Evolutionary conservation across 441 rosid species (phyloP).

Genomic region (Syzygium syzygioides): DNA sequence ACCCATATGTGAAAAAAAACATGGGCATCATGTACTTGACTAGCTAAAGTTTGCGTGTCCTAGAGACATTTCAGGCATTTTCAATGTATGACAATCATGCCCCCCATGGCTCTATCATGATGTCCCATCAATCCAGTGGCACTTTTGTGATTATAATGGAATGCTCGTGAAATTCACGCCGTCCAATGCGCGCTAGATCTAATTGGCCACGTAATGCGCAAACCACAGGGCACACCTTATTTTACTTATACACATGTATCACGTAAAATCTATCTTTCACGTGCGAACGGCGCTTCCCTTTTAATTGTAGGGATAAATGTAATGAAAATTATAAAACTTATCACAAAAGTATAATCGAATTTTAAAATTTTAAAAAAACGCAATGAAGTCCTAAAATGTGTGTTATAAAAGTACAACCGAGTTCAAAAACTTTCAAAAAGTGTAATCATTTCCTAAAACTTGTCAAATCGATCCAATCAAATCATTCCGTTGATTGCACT

Average conservation of each 20-base stretch:
- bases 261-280: neutral
- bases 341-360: no score
- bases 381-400: no score
- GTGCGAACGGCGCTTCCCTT: neutral
- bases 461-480: no score
- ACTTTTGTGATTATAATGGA: neutral
- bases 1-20: neutral
- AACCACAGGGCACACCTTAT: neutral
- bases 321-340: no score
- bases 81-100: neutral
- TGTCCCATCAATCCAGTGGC: neutral
- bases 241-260: neutral
- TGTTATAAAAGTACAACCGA: no score
- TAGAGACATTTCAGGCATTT: neutral
- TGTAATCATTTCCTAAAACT: no score
- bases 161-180: neutral
- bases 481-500: no score
- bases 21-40: neutral
- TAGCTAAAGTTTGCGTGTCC: neutral
- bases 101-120: no score
- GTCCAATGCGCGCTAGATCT: neutral
- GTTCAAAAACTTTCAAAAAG: no score
- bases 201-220: accelerated
- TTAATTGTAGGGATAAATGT: no score
- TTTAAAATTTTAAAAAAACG: no score